These are phyloP conservation scores for Choricystis sp. DNA, from an alignment of 139 green algal genomes.

Conservation along the genomic window DNA sequence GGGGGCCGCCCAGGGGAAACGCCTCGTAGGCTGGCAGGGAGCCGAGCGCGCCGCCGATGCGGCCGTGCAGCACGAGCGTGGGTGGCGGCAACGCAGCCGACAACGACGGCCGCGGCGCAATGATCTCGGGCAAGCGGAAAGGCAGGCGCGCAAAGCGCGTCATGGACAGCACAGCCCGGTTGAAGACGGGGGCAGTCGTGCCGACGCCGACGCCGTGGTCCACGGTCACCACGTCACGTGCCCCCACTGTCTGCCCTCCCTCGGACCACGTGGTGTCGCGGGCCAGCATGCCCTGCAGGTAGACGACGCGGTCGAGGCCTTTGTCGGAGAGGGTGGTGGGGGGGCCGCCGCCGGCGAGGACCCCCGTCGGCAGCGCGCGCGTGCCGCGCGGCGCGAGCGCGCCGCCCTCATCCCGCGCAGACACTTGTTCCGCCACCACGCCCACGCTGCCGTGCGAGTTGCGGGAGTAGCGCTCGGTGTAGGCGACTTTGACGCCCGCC, in stretches of 20 bases:
- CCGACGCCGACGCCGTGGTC: slow-evolving; percentile 68
- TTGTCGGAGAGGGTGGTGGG: slow-evolving; percentile 65
- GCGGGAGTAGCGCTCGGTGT: slow-evolving; percentile 36
- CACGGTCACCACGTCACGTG: slow-evolving; percentile 51
- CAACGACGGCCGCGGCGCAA: neutral
- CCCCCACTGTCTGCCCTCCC: slow-evolving; percentile 49
- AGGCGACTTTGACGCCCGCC: slow-evolving; percentile 55
- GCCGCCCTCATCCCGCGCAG: slow-evolving; percentile 38
- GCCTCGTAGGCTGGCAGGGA: slow-evolving; percentile 86
- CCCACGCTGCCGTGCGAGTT: slow-evolving; percentile 31
- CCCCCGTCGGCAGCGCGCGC: slow-evolving; percentile 11
- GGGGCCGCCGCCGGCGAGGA: slow-evolving; percentile 50
- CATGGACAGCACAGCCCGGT: slow-evolving; percentile 28
- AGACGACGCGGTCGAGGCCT: slow-evolving; percentile 51
- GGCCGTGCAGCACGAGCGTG: slow-evolving; percentile 61
- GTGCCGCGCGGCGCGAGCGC: slow-evolving; percentile 17
- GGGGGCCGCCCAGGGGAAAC: slow-evolving; percentile 84
- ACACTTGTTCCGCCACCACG: slow-evolving; percentile 61
- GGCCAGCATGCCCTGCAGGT: slow-evolving; percentile 42
- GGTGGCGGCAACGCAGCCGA: slow-evolving; percentile 36
- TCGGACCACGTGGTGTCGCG: slow-evolving; percentile 65
- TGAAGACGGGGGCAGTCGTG: slow-evolving; percentile 49
- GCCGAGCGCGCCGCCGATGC: slow-evolving; percentile 51
- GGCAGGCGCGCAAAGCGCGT: slow-evolving; percentile 58
- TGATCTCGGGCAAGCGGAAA: slow-evolving; percentile 3